phyloP scores from a whole-genome alignment of 768 basidiomycete genomes.

The Podaxis carcinomalis region DNA sequence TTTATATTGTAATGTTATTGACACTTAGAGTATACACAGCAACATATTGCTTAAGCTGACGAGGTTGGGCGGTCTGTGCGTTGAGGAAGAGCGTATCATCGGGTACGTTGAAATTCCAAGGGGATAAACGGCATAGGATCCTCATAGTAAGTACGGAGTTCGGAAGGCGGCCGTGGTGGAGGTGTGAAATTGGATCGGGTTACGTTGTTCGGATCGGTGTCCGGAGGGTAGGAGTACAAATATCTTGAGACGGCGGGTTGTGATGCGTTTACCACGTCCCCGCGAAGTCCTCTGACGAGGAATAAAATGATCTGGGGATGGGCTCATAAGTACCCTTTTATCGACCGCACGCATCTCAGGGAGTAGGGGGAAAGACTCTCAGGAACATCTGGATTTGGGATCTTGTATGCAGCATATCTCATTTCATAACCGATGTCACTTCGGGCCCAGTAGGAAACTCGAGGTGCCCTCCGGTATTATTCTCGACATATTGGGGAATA shows the following conservation, averaged over 20 bases:
- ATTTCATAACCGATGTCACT: not conserved
- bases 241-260: not conserved
- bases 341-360: too few relatives aligned
- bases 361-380: not conserved
- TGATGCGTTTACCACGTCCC: not conserved
- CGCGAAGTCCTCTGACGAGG: not conserved
- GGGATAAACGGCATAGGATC: too few relatives aligned
- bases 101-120: not conserved
- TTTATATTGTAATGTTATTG: constrained; percentile 8
- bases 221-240: not conserved
- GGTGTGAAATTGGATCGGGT: not conserved
- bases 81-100: not conserved
- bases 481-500: not conserved
- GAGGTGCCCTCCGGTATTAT: not conserved
- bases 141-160: too few relatives aligned
- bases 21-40: constrained; percentile 1
- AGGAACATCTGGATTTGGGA: not conserved
- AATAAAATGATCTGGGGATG: not conserved
- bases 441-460: not conserved
- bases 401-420: not conserved
- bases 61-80: too few relatives aligned
- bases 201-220: not conserved
- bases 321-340: not conserved
- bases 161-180: too few relatives aligned
- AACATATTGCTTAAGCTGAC: not conserved